These are phyloP conservation scores for Butyriboletus loyo DNA, from an alignment of 768 basidiomycete genomes.

Conservation along the genomic window DNA sequence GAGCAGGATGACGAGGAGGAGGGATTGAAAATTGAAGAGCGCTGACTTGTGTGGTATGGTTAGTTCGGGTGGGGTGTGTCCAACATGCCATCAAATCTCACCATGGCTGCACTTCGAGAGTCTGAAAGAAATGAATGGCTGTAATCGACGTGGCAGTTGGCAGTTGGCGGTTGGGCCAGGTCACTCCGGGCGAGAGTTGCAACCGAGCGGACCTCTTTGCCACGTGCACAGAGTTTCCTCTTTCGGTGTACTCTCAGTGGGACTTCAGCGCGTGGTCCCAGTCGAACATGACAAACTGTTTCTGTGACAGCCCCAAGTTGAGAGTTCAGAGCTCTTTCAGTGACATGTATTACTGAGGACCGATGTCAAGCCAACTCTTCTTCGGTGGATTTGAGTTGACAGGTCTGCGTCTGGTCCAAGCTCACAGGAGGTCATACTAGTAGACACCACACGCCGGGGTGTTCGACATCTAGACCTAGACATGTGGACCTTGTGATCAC, in stretches of 20 bases:
- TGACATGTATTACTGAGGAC: no score
- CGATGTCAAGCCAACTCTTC: no score
- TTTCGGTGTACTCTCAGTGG: neutral
- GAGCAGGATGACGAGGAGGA: conserved; percentile 89
- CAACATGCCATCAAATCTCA: neutral
- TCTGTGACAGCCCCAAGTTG: no score
- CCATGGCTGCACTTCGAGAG: conserved; percentile 12
- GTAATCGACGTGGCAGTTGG: neutral
- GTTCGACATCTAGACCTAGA: no score
- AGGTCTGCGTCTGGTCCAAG: no score
- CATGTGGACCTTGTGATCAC: no score
- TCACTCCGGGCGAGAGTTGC: neutral
- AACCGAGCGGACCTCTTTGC: neutral
- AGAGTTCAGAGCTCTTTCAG: no score
- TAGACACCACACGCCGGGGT: no score
- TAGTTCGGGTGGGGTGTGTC: neutral
- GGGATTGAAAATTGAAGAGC: conserved; percentile 95
- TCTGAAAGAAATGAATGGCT: neutral
- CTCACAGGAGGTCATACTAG: no score
- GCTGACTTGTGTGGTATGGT: conserved; percentile 62
- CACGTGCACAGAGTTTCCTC: neutral
- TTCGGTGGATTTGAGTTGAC: no score
- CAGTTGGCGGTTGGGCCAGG: neutral
- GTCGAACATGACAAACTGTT: neutral
- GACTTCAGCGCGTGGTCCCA: neutral